phyloP scores from a whole-genome alignment of 257 asterid genomes.

The Salvia rosmarinus region DNA sequence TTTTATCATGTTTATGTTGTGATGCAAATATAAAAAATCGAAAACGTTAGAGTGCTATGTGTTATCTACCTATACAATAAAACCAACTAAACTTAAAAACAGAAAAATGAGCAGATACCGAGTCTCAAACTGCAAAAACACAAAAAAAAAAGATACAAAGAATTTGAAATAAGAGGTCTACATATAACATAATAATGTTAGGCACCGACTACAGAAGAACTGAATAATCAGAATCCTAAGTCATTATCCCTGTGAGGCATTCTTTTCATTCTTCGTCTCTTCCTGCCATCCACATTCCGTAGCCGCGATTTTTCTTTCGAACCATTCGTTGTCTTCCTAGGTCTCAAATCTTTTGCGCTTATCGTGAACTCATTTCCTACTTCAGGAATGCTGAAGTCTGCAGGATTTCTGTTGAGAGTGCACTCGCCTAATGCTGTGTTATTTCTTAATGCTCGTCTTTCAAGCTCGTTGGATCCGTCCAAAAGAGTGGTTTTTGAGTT shows the following conservation, averaged over 20 bases:
- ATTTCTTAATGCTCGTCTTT: constrained; percentile 18
- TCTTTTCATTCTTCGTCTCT: constrained; percentile 43
- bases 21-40: too few relatives aligned
- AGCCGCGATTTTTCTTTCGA: constrained; percentile 10
- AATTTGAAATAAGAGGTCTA: not conserved
- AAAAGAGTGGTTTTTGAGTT: constrained; percentile 26
- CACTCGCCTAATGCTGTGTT: constrained; percentile 37
- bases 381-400: constrained; percentile 62
- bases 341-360: constrained; percentile 46
- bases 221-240: constrained; percentile 9
- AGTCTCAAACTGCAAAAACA: not conserved
- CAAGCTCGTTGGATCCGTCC: constrained; percentile 26
- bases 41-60: too few relatives aligned
- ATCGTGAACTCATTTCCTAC: constrained; percentile 55
- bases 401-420: constrained; percentile 68
- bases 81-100: too few relatives aligned
- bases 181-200: not conserved
- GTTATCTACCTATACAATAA: too few relatives aligned
- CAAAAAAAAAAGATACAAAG: not conserved
- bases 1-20: too few relatives aligned
- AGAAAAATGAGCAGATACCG: too few relatives aligned
- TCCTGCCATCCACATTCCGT: constrained; percentile 36
- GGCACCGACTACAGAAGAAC: too few relatives aligned
- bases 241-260: constrained; percentile 32
- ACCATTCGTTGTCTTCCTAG: constrained; percentile 35